Evolutionary conservation across 2,329 filamentous ascomycete species (phyloP), one percentile per base, ranked within the genome.

Genomic region (Ophiosphaerella herpotricha): DNA sequence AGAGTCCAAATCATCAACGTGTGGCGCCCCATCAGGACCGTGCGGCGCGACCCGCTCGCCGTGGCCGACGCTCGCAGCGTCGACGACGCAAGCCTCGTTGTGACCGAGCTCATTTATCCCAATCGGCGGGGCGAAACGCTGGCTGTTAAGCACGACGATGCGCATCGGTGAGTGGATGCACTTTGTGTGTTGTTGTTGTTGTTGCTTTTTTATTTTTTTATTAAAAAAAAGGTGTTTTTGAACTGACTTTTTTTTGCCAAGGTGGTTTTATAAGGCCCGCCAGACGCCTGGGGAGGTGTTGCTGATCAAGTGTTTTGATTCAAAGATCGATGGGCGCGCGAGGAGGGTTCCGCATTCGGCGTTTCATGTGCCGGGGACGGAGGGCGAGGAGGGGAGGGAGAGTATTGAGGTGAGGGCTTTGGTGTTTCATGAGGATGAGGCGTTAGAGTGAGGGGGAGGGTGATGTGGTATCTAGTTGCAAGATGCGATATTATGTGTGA

Each of bases 1-100:
- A 60, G 70, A 14, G 63, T 67, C 3, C 66, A 72, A 39, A 69
- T 73, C 38, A 68, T 73, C 45, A 73, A 73, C 43, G 68, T 71
- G 2, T 73, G 70, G 70, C 60, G 70, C 4, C 70, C 70, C 1
- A 68, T 72, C 47, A 69, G 64, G 42, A 65, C 58, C 1, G 63
- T 73, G 2, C 57, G 63, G 29, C 56, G 65, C 2, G 68, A 72
- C 35, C 68, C 70, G 0, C 52, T 73, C 11, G 68, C 64, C 2
- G 56, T 73, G 1, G 68, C 68, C 0, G 66, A 69, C 13, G 65
- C 68, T 2, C 44, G 54, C 39, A 67, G 57, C 31, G 69, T 72
- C 1, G 52, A 53, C 5, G 69, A 72, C n/a, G 36, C 57, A 5
- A 57, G 58, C 39, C 45, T 71, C 5, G 64, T 71, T 0, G 55